phyloP scores from a whole-genome alignment of 495 filamentous ascomycete genomes.

The Neurospora sp. region DNA sequence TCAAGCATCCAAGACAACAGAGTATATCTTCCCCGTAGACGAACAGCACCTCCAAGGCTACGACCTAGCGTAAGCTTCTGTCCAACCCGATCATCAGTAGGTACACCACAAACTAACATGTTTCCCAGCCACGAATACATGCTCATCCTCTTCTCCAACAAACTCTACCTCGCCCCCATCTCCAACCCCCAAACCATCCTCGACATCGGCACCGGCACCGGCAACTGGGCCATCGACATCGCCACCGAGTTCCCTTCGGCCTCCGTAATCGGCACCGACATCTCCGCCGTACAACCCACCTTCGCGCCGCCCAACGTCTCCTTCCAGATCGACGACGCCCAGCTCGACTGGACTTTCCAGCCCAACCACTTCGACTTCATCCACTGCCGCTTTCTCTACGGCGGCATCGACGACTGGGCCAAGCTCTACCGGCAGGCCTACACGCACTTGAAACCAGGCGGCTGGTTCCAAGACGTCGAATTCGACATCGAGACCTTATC shows the following conservation, averaged over 20 bases:
- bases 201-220: background rate
- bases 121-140: background rate
- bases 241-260: background rate
- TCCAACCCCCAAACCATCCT: background rate
- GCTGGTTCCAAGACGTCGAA: conserved; percentile 4
- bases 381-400: background rate
- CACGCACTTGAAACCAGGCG: background rate
- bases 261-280: background rate
- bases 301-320: background rate
- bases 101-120: background rate
- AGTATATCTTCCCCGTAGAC: background rate
- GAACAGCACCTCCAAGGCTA: background rate
- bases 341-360: background rate
- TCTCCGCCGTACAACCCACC: background rate
- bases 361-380: background rate
- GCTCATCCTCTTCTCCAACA: background rate
- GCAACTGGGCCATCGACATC: background rate
- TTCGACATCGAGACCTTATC: conserved; percentile 3
- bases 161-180: background rate
- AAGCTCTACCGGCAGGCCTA: background rate
- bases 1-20: background rate
- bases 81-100: no score
- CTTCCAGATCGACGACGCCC: background rate
- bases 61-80: background rate
- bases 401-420: background rate